A percentile compares a stretch with the other conserved stretches of the same genome.
Conservation (phyloP, 805 yeast genomes). For the Saturnispora sekii region DNA sequence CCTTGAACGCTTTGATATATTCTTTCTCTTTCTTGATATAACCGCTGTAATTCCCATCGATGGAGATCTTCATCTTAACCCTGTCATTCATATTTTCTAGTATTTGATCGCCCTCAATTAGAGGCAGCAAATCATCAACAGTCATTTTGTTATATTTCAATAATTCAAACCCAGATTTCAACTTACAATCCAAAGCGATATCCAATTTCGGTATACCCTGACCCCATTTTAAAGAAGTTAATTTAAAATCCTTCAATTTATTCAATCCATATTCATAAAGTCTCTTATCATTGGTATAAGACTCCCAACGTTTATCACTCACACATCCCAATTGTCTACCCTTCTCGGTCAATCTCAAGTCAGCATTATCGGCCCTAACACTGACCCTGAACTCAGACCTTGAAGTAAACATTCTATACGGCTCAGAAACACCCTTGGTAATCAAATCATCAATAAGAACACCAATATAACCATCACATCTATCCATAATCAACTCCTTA, state of each 20-base stretch:
- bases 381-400: constrained; percentile 88
- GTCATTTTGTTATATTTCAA: constrained; percentile 42
- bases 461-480: constrained; percentile 87
- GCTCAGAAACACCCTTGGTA: constrained; percentile 93
- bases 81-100: constrained; percentile 31
- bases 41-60: constrained; percentile 79
- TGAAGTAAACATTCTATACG: constrained; percentile 96
- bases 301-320: constrained; percentile 43
- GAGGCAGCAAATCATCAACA: constrained; percentile 28
- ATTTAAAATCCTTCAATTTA: constrained; percentile 34
- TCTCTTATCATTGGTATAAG: constrained; percentile 34
- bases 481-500: constrained; percentile 38
- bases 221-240: constrained; percentile 60
- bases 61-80: constrained; percentile 50
- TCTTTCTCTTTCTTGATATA: constrained; percentile 65
- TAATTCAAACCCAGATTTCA: constrained; percentile 62
- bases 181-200: constrained; percentile 44
- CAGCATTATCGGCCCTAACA: constrained; percentile 92
- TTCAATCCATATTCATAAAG: constrained; percentile 35
- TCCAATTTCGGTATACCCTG: constrained; percentile 34
- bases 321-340: constrained; percentile 67
- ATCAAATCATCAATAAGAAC: constrained; percentile 89
- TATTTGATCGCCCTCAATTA: constrained; percentile 21
- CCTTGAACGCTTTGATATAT: constrained; percentile 64
- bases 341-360: constrained; percentile 61